These are phyloP conservation scores for Betula pendula DNA, from an alignment of 306 rosid genomes.

Conservation along the genomic window DNA sequence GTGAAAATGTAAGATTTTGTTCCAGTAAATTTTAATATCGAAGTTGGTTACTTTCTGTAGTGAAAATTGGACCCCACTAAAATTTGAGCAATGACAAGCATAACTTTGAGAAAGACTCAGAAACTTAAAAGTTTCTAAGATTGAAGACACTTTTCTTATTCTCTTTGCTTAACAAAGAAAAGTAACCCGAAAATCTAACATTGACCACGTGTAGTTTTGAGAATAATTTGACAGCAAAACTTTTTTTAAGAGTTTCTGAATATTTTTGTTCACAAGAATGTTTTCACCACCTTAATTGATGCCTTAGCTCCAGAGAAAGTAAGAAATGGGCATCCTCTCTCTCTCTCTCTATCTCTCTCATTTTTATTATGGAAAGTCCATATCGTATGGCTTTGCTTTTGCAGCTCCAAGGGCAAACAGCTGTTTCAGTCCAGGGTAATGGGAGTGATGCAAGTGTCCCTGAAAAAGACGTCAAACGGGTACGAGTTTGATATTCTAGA, in stretches of 20 bases:
- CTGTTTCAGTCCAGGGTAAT: slow-evolving; percentile 44
- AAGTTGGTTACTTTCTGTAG: background rate
- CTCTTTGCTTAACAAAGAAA: background rate
- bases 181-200: background rate
- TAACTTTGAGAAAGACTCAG: background rate
- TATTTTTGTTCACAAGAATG: background rate
- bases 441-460: slow-evolving; percentile 79
- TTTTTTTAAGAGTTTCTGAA: background rate
- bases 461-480: slow-evolving; percentile 57
- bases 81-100: background rate
- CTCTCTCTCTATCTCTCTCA: background rate
- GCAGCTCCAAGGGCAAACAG: slow-evolving; percentile 61
- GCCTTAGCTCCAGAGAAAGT: background rate
- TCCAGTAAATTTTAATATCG: slow-evolving; percentile 1
- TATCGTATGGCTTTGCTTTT: slow-evolving; percentile 29
- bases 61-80: background rate
- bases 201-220: background rate
- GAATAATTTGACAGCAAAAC: background rate
- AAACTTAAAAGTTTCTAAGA: background rate
- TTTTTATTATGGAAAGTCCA: background rate
- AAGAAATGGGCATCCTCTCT: background rate
- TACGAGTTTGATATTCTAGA: slow-evolving; percentile 37
- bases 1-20: slow-evolving; percentile 71
- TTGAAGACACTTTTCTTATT: background rate
- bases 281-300: background rate